A percentile compares a stretch with the other conserved stretches of the same genome.
Conservation (phyloP, 192 early-diverging fungal genomes). For the Coemansia sp. region DNA sequence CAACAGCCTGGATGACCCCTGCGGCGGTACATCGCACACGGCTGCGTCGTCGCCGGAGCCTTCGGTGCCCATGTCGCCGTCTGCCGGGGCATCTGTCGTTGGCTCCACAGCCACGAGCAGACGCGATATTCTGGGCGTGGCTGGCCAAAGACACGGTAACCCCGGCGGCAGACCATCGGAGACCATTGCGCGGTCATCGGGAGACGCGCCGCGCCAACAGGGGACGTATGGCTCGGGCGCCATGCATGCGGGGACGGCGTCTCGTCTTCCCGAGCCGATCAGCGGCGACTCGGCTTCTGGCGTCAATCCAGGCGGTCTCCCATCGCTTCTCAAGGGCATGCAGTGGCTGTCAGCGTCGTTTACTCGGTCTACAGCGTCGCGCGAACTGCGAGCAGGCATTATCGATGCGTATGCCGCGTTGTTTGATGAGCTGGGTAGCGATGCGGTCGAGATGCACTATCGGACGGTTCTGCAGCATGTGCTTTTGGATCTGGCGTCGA, state of each 20-base stretch:
- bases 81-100: too few relatives aligned
- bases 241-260: too few relatives aligned
- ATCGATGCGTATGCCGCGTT: slow-evolving; percentile 75
- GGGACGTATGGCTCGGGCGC: too few relatives aligned
- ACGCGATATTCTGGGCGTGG: too few relatives aligned
- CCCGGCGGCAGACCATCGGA: too few relatives aligned
- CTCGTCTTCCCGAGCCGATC: not conserved
- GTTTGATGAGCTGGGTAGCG: slow-evolving; percentile 66
- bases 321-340: slow-evolving; percentile 67
- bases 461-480: slow-evolving; percentile 64
- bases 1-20: not conserved
- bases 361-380: slow-evolving; percentile 57
- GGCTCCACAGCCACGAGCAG: not conserved
- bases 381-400: slow-evolving; percentile 72
- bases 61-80: not conserved
- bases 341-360: slow-evolving; percentile 62
- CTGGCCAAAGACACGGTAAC: too few relatives aligned
- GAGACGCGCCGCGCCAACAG: too few relatives aligned
- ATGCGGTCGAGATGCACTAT: slow-evolving; percentile 75
- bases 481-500: slow-evolving; percentile 56
- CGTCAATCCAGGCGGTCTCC: not conserved
- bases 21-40: not conserved
- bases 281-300: not conserved
- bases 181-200: too few relatives aligned
- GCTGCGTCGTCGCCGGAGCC: slow-evolving; percentile 1